Evolutionary conservation across 768 basidiomycete genomes (phyloP).

Genomic region (Collybia sp.): DNA sequence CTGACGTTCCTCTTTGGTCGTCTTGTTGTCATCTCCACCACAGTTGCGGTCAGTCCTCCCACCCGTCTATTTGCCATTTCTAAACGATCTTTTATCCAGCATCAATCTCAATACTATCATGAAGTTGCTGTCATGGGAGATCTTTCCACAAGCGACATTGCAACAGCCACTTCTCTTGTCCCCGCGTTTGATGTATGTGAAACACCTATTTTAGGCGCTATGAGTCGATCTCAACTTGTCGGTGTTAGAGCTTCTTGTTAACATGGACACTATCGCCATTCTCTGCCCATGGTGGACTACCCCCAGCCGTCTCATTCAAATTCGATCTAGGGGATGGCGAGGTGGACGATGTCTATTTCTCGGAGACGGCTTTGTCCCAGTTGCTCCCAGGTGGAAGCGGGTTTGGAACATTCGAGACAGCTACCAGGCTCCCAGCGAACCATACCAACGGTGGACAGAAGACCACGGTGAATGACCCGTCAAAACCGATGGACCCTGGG

Average conservation of each 20-base stretch:
- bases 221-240: neutral
- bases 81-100: conserved; percentile 12
- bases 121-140: conserved; percentile 31
- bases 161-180: conserved; percentile 19
- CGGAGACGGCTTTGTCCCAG: conserved; percentile 29
- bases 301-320: conserved; percentile 24
- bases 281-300: conserved; percentile 26
- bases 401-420: conserved; percentile 28
- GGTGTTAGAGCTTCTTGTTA: conserved; percentile 21
- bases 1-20: conserved; percentile 33
- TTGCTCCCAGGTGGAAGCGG: conserved; percentile 29
- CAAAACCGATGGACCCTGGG: conserved; percentile 18
- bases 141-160: conserved; percentile 26
- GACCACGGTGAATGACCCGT: neutral
- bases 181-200: conserved; percentile 22
- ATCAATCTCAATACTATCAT: conserved; percentile 24
- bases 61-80: neutral
- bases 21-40: conserved; percentile 26
- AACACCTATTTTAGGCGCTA: neutral
- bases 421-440: conserved; percentile 12
- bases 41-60: conserved; percentile 19
- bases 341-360: conserved; percentile 29
- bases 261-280: conserved; percentile 37
- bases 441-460: conserved; percentile 6
- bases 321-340: conserved; percentile 25